phyloP scores from a whole-genome alignment of 2,329 filamentous ascomycete species.

The Sordariomycetes sp. region DNA sequence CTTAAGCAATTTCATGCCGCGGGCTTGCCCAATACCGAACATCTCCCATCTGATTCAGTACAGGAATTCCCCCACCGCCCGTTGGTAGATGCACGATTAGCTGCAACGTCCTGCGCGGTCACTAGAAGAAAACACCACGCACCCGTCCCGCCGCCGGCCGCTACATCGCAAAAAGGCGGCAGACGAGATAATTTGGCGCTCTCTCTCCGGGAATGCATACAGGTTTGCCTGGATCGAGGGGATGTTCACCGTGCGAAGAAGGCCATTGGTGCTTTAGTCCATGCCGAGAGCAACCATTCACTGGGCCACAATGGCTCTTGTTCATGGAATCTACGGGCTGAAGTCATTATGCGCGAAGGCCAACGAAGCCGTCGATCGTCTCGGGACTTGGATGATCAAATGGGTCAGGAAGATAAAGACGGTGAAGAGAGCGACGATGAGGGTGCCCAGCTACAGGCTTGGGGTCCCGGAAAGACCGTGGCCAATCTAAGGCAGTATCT shows the following conservation, averaged over 20 bases:
- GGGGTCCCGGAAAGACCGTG: slow-evolving; percentile 32
- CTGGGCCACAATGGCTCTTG: slow-evolving; percentile 47
- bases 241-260: not conserved
- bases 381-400: slow-evolving; percentile 5
- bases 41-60: slow-evolving; percentile 22
- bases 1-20: slow-evolving; percentile 33
- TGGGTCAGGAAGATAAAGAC: slow-evolving; percentile 6
- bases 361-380: slow-evolving; percentile 16
- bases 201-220: not conserved
- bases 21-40: slow-evolving; percentile 28
- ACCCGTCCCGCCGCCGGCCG: not conserved
- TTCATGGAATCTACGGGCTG: slow-evolving; percentile 74
- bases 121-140: not conserved
- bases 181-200: not conserved
- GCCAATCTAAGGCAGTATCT: slow-evolving; percentile 48
- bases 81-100: not conserved
- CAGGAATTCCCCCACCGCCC: slow-evolving; percentile 30
- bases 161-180: not conserved
- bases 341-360: slow-evolving; percentile 59
- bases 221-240: not conserved
- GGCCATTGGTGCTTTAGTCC: slow-evolving; percentile 3
- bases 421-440: no score
- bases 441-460: slow-evolving; percentile 12
- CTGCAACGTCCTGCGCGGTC: not conserved
- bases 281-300: slow-evolving; percentile 13